Percentiles rank a stretch among this genome's conserved stretches.
These are phyloP conservation scores for Pseudozyma hubeiensis DNA, from an alignment of 1,284 basidiomycete genomes.

Conservation along the genomic window DNA sequence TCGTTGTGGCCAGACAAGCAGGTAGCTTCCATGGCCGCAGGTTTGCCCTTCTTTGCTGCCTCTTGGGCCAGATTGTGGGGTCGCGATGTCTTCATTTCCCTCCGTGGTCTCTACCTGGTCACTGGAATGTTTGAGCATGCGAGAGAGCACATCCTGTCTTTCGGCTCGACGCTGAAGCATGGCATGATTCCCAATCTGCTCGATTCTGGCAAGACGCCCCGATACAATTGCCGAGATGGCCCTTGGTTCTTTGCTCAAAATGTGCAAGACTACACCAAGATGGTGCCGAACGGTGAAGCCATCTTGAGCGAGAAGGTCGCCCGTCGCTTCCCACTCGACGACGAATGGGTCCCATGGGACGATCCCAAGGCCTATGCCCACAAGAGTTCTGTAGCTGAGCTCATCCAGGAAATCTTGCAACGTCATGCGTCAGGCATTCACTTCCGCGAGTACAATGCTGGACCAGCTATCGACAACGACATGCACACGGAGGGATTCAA, in stretches of 20 bases:
- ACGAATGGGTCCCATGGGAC: conserved; percentile 92
- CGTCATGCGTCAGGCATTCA: conserved; percentile 91
- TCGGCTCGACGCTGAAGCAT: conserved; percentile 62
- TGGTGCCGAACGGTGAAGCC: conserved; percentile 84
- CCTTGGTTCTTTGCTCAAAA: conserved; percentile 99
- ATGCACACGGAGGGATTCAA: conserved; percentile 94
- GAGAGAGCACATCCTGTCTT: conserved; percentile 59
- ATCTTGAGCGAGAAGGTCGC: conserved; percentile 85
- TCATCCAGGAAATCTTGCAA: conserved; percentile 95
- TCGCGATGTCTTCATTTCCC: conserved; percentile 64
- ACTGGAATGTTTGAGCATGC: conserved; percentile 59
- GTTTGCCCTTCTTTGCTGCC: conserved; percentile 63
- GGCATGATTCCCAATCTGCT: conserved; percentile 64
- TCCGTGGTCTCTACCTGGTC: conserved; percentile 63
- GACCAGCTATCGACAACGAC: conserved; percentile 92
- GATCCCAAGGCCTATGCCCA: conserved; percentile 76
- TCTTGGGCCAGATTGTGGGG: conserved; percentile 64
- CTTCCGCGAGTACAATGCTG: conserved; percentile 96
- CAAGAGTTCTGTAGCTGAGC: conserved; percentile 80
- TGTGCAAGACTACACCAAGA: conserved; percentile 90
- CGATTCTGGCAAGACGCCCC: conserved; percentile 57
- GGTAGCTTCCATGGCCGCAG: conserved; percentile 65
- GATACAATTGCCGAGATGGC: conserved; percentile 88
- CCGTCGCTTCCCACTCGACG: conserved; percentile 91
- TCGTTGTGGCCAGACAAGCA: conserved; percentile 60